These are phyloP conservation scores for Pachyrhizus erosus DNA, from an alignment of 306 rosid species.

Conservation along the genomic window DNA sequence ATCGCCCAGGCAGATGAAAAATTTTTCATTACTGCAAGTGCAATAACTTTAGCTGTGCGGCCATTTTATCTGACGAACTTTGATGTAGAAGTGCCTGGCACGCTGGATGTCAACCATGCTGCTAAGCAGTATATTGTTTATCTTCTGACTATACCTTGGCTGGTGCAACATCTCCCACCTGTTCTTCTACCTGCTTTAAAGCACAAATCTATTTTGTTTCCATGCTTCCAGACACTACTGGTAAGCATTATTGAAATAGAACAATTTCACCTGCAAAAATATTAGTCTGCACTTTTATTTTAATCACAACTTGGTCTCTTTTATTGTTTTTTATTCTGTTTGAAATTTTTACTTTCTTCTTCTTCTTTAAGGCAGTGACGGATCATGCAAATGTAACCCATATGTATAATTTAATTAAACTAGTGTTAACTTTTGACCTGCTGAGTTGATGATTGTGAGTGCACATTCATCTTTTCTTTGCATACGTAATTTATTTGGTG, in stretches of 20 bases:
- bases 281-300: conserved; percentile 22
- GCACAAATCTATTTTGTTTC: conserved; percentile 79
- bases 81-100: conserved; percentile 48
- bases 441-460: conserved; percentile 34
- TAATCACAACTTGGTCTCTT: conserved; percentile 20
- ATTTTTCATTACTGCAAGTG: conserved; percentile 82
- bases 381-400: conserved; percentile 20
- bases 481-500: conserved; percentile 25
- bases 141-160: conserved; percentile 82
- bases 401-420: conserved; percentile 26
- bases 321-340: conserved; percentile 22
- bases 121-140: conserved; percentile 66
- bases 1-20: conserved; percentile 59
- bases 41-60: conserved; percentile 84
- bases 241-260: conserved; percentile 66
- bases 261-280: conserved; percentile 21
- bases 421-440: conserved; percentile 23
- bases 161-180: conserved; percentile 74
- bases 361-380: neutral
- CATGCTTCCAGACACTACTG: conserved; percentile 81
- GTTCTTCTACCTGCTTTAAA: conserved; percentile 84
- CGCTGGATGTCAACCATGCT: conserved; percentile 58
- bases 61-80: conserved; percentile 66
- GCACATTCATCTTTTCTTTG: conserved; percentile 31
- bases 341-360: neutral